Evolutionary conservation across 345 rosid species (phyloP).

Genomic region (Excoecaria cochinchinensis): DNA sequence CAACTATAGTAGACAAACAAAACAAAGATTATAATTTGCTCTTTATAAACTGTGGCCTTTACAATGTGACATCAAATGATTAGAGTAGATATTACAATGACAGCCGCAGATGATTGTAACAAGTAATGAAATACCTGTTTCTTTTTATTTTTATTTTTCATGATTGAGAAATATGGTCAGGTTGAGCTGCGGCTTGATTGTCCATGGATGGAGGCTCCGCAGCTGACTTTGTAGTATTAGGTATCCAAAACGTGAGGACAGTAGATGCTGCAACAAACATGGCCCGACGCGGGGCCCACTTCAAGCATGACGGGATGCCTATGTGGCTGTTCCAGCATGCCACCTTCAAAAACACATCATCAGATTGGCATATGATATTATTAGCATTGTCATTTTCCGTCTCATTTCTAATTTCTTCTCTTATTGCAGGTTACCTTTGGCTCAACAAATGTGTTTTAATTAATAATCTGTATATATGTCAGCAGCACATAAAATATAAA

Average conservation of each 20-base stretch:
- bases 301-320: slow-evolving; percentile 77
- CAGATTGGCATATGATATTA: background rate
- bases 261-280: slow-evolving; percentile 88
- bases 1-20: too few species aligned
- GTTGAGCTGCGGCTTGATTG: slow-evolving; percentile 24
- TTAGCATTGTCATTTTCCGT: background rate
- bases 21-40: too few species aligned
- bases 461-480: too few species aligned
- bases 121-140: too few species aligned
- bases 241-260: slow-evolving; percentile 93
- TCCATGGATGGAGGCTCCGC: slow-evolving; percentile 31
- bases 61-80: background rate
- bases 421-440: too few species aligned
- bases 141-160: background rate
- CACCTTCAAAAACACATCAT: slow-evolving; percentile 42
- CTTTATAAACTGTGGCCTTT: background rate
- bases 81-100: background rate
- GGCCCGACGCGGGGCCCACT: slow-evolving; percentile 94
- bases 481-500: too few species aligned
- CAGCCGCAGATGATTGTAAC: background rate
- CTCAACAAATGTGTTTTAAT: too few species aligned
- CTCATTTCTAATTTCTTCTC: background rate
- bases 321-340: slow-evolving; percentile 76
- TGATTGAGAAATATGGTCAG: slow-evolving; percentile 30
- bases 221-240: slow-evolving; percentile 42